Base-by-base conservation (phyloP, 495 filamentous ascomycete genomes). In the Aspergillus carlsbadensis region DNA sequence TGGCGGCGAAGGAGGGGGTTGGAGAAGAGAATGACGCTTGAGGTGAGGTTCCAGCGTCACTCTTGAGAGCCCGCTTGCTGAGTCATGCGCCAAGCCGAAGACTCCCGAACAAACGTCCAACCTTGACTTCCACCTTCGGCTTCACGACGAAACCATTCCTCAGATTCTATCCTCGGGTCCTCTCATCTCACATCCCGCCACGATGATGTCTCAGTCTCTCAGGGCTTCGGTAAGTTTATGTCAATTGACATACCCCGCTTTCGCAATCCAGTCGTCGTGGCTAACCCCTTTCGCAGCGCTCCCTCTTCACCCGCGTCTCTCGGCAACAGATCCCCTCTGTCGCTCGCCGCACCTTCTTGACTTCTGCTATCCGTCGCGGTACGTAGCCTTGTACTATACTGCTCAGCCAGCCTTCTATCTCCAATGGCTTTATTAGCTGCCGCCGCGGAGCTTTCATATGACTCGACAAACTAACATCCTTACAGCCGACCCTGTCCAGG, bases 401-500 rank as follows among this genome's bases (percentile, higher is more conserved):
- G 22, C 24, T 14, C 44, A 39, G 31, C 18, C 34, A 18, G 26
- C 17, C 5, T 10, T 13, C 44, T 52, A 21, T 52, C 21, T 48
- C 33, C 24, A 14, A 18, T 14, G n/a, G 3, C 17, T 33, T n/a
- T 49, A 47, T 48, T 36, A n/a, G 56, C 18, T 7, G 42, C 43
- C 17, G 15, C 39, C 10, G 34, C 10, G 36, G 34, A 5, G n/a
- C 21, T 40, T 22, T 35, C 34, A 11, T 29, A 5, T 11, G 6
- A 8, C 48, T 5, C 41, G 17, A 47, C 35, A 54, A 42, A 53
- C 48, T 64, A 60, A 58, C 42, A 50, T 31, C 48, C 21, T n/a
- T 68, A 55, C 71, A 98, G 95, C 87, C 78, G 94, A 99, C 76
- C 81, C 94, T 60, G 87, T 99, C 62, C 94, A 96, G 78, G 93